Evolutionary conservation across 2,329 filamentous ascomycete species (phyloP), one percentile per base, ranked within the genome.

Genomic region (Malbranchea cinnamomea): DNA sequence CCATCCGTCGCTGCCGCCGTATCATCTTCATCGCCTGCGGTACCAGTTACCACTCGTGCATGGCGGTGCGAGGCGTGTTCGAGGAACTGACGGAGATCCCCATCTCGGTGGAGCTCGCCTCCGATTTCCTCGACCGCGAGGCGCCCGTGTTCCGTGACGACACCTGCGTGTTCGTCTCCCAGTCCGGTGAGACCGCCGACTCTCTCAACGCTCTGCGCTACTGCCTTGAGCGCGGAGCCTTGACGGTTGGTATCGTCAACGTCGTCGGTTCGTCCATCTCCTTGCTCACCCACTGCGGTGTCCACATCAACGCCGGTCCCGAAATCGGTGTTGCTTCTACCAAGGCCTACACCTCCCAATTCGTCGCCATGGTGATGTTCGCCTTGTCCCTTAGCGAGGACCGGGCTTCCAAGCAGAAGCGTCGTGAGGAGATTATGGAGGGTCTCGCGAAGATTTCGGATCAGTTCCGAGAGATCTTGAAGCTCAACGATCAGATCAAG

Each of bases 341-440:
- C 59, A 98, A 98, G 70, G 89, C 89, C 22, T 98, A 98, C 65
- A 98, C 89, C 9, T 95, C 89, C 26, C 89, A 98, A 57, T 98
- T 95, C 59, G 83, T 98, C 51, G 92, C 89, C 56, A 94, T 98
- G 84, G 80, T 95, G 62, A 98, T 98, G 89, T 95, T 98, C 50
- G 89, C 89, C 5, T 68, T 98, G 40, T 94, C 85, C 17, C 72
- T 98, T 35, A 89, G 82, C 50, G 89, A 98, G 63, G 89, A 98
- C 59, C 82, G 89, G 46, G 82, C 85, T 23, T 94, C 84, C 44
- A 98, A 98, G 73, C 72, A 78, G 49, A 74, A 79, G 64, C 74
- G 87, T 51, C 79, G 89, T 18, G 75, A 89, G 59, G 85, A 94
- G 60, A 95, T 98, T 51, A 94, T 98, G 69, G 78, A 91, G 45